Evolutionary conservation across 2,329 filamentous ascomycete genomes (phyloP), one percentile per base, ranked within the genome.

Genomic region (Fusarium miscanthi): DNA sequence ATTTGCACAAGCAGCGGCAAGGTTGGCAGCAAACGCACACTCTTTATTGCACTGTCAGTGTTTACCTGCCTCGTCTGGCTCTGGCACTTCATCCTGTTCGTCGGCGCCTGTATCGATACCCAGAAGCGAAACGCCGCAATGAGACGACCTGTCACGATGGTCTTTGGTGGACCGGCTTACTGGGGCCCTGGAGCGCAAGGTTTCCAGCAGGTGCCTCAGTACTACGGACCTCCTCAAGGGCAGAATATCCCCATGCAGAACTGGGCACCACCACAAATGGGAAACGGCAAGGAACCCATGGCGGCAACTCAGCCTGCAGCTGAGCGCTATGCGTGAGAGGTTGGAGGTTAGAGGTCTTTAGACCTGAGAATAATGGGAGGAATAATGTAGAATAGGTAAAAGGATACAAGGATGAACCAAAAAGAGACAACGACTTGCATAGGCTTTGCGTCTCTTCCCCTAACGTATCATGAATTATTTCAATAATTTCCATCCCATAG

Each of bases 101-200:
- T 84, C 40, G 73, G 78, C 17, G 82, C 81, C 21, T 85, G 84
- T 61, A 75, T 84, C 65, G 82, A 84, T 62, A 82, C 81, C 2
- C 70, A 77, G 56, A 77, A 72, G 48, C 69, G 77, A 65, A 82
- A 83, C 60, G 64, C 69, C 13, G 69, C 74, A 23, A 60, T 59
- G 51, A 69, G 57, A 23, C 63, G 73, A 14, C 73, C 72, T 21
- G 59, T 81, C 48, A 74, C 77, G 58, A 66, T 81, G 38, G 73
- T 81, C 14, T 62, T 58, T 35, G 65, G 70, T 21, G 77, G 73
- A 21, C 78, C 76, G 23, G 70, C 74, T 25, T 77, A 78, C 71
- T 81, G 79, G 79, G 74, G 77, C 17, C 71, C 74, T 6, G 65
- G 70, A n/a, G 66, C 69, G 0, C 77, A 80, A 42, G 79, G 78